A percentile compares a stretch with the other conserved stretches of the same genome.
These are phyloP conservation scores for Fusarium subtropicale DNA, from an alignment of 2,329 filamentous ascomycete genomes.

Conservation along the genomic window DNA sequence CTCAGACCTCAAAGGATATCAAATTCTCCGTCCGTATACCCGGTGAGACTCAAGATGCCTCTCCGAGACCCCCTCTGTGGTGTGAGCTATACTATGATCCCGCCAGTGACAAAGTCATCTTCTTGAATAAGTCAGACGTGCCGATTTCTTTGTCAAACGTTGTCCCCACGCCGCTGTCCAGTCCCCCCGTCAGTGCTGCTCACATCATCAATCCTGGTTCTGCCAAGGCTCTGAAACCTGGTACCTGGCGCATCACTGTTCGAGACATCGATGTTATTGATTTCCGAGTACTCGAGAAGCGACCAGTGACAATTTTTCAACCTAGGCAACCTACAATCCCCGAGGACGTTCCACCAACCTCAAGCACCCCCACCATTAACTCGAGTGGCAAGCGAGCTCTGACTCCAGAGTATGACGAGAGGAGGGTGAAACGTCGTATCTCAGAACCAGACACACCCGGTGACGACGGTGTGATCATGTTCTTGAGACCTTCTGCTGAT, in stretches of 20 bases:
- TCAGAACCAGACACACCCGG: slow-evolving; percentile 46
- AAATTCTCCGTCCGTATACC: slow-evolving; percentile 70
- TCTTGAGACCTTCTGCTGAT: slow-evolving; percentile 62
- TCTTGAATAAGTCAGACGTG: slow-evolving; percentile 66
- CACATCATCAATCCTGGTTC: slow-evolving; percentile 59
- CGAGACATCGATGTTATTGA: slow-evolving; percentile 63
- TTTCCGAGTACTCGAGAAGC: slow-evolving; percentile 68
- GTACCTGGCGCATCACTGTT: slow-evolving; percentile 68
- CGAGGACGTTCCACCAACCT: slow-evolving; percentile 47
- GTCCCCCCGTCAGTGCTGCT: slow-evolving; percentile 56
- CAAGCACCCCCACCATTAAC: slow-evolving; percentile 53
- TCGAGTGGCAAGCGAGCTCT: slow-evolving; percentile 65
- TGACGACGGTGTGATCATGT: slow-evolving; percentile 67
- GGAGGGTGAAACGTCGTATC: slow-evolving; percentile 58
- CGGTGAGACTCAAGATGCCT: slow-evolving; percentile 57
- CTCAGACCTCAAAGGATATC: slow-evolving; percentile 69
- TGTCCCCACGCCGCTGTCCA: slow-evolving; percentile 57
- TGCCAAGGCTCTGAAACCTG: slow-evolving; percentile 62
- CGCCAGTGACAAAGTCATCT: slow-evolving; percentile 67
- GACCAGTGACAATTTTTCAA: slow-evolving; percentile 57
- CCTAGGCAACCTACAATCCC: slow-evolving; percentile 45
- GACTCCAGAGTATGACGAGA: slow-evolving; percentile 58
- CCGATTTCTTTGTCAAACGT: slow-evolving; percentile 63
- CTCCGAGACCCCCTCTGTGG: slow-evolving; percentile 63
- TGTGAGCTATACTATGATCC: slow-evolving; percentile 72